Base-by-base conservation (phyloP, 2,329 filamentous ascomycete species). In the Neocatenulostroma microsporum region DNA sequence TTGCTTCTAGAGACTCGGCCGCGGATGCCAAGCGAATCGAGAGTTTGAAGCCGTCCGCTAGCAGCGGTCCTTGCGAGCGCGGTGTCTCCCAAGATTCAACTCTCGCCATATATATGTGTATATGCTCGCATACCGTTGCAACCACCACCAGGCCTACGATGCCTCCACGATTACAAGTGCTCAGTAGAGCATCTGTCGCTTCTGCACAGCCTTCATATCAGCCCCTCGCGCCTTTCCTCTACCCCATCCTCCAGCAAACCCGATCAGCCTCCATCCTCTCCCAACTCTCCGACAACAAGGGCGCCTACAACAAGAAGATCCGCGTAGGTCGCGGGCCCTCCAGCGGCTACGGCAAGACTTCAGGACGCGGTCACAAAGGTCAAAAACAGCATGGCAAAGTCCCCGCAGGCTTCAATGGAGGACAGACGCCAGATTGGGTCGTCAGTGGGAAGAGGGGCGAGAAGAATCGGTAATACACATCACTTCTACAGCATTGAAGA, bases 311-410 rank as follows among this genome's bases (percentile, higher is more conserved):
- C 63, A 87, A 88, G 66, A 79, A 79, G 55, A 94, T 94, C 57
- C 76, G 89, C 55, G 72, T 84, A 51, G 91, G 91, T 66, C 84
- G 91, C 39, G 91, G 91, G 66, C 82, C 91, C 4, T 87, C 89
- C 0, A 94, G 88, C 4, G 89, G 89, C 32, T 94, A 96, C 63
- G 91, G 91, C 56, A 96, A 96, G 68, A 98, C 91, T 13, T 88
- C 88, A 5, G 91, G 91, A 53, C 73, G 91, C 42, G 91, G 91
- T 68, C 84, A 93, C 57, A 96, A 96, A 69, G 91, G 91, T 69
- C 88, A 95, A 66, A 85, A 84, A 62, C 82, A 88, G 72, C 87
- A 93, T 66, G 87, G 88, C 53, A 89, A 89, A 54, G 85, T 96
- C 40, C 86, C 85, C n/a, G 76, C 78, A 21, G 82, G 83, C 58